Evolutionary conservation across 129 eudicot genomes (phyloP), one percentile per base, ranked within the genome.

Genomic region (Artemisia argyi): DNA sequence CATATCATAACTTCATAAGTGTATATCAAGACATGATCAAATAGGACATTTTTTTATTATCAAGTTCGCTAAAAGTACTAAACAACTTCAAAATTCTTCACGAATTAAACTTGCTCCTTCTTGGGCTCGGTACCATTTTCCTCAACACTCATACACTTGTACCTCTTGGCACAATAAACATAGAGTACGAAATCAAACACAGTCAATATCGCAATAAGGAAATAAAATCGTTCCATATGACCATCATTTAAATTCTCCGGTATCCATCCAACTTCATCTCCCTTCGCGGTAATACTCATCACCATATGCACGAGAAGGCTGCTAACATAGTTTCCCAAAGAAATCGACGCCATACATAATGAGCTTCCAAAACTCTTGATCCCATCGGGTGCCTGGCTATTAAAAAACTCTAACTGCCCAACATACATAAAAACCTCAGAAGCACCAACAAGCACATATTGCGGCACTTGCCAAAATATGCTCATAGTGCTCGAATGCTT

Each of bases 381-480:
- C 72, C 96, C 96, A 66, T 91, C 92, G 0, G 97, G 96, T 0
- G 97, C 96, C 20, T 88, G 92, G 11, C 96, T 85, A 60, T 91
- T 88, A 75, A 91, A 91, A 44, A 91, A 88, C 73, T 91, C 96
- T 53, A 91, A 65, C 44, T 85, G 96, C 2, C 97, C 97, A 0
- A 91, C 88, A n/a, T 91, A 91, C 97, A 91, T 91, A 71, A 91
- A 88, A 18, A 88, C 96, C 80, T 91, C 97, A 0, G 96, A 88
- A 3, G 97, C 97, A 0, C 97, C 97, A 0, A 91, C 97, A 1
- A 91, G 76, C 16, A 83, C 79, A 18, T 91, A 91, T 63, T 91
- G 97, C 0, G 97, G 97, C 15, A 91, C 76, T 77, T 91, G 97
- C 96, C 97, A 91, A 49, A 88, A 80, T 50, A 91, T 80, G n/a